These are phyloP conservation scores for Pseudogymnoascus sp. DNA, from an alignment of 2,329 filamentous ascomycete genomes.

Conservation along the genomic window DNA sequence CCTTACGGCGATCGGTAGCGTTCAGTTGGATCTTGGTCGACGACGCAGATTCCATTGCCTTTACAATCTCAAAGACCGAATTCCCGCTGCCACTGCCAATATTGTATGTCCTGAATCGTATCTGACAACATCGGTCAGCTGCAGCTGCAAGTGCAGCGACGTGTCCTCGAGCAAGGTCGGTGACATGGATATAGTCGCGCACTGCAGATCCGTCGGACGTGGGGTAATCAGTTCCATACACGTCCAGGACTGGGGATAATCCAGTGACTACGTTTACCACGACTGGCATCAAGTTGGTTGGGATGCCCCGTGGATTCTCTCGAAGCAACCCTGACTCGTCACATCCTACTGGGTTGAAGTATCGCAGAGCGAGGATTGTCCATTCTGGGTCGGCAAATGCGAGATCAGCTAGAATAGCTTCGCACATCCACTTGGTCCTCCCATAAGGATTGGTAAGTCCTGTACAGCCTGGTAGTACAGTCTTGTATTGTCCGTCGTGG, in stretches of 20 bases:
- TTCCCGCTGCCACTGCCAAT: conserved; percentile 41
- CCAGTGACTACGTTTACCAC: conserved; percentile 56
- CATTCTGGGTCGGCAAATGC: conserved; percentile 54
- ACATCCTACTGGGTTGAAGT: conserved; percentile 64
- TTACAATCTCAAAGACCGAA: conserved; percentile 39
- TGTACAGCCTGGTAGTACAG: conserved; percentile 41
- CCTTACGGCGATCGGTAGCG: conserved; percentile 34
- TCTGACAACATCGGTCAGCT: conserved; percentile 28
- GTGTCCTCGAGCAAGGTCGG: conserved; percentile 58
- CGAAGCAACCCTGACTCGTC: conserved; percentile 57
- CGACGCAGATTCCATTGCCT: conserved; percentile 34
- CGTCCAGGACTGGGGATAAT: conserved; percentile 44
- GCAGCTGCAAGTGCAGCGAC: conserved; percentile 48
- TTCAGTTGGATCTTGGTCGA: conserved; percentile 33
- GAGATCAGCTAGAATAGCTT: conserved; percentile 58
- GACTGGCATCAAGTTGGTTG: conserved; percentile 60
- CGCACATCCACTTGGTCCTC: conserved; percentile 61
- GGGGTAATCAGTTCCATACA: conserved; percentile 60
- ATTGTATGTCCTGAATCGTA: conserved; percentile 40
- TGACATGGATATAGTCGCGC: conserved; percentile 63
- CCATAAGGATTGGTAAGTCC: conserved; percentile 61
- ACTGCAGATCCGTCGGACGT: conserved; percentile 60
- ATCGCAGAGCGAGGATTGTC: conserved; percentile 57
- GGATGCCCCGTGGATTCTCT: conserved; percentile 55
- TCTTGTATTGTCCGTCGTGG: conserved; percentile 36